Percentiles rank a stretch among this genome's conserved stretches.
phyloP scores from a whole-genome alignment of 805 yeast genomes.

The Myxozyma vanderwaltii region DNA sequence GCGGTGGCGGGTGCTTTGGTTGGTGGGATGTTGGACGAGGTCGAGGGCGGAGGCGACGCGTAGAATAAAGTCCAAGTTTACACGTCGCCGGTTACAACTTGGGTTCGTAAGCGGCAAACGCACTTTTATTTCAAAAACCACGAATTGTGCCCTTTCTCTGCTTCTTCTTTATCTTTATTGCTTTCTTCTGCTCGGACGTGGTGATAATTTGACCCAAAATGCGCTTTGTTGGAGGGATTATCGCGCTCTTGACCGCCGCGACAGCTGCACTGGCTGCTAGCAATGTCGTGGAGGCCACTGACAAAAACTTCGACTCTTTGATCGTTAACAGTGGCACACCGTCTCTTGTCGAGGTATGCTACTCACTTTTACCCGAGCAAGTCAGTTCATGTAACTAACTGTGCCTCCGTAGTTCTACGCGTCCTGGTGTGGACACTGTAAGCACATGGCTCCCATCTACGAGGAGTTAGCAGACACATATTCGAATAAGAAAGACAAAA shows the following conservation, averaged over 20 bases:
- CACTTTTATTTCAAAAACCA: too few species aligned
- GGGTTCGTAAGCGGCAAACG: too few species aligned
- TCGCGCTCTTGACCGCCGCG: slow-evolving; percentile 6
- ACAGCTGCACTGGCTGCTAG: slow-evolving; percentile 16
- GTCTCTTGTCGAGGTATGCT: slow-evolving; percentile 52
- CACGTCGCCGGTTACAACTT: neutral
- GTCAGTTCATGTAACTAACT: neutral
- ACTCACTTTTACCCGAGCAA: neutral
- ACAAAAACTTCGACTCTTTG: slow-evolving; percentile 53
- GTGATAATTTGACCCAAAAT: neutral
- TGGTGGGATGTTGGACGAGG: too few species aligned
- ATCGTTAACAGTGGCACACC: slow-evolving; percentile 56
- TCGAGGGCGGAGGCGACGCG: too few species aligned
- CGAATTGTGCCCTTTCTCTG: too few species aligned
- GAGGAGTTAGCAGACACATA: slow-evolving; percentile 62
- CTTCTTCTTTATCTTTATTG: neutral
- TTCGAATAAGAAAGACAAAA: slow-evolving; percentile 44
- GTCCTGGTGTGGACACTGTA: slow-evolving; percentile 84
- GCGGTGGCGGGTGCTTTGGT: too few species aligned
- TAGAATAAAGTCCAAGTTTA: neutral
- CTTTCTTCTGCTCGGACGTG: neutral
- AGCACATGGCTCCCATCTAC: slow-evolving; percentile 65
- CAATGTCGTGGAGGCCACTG: slow-evolving; percentile 49
- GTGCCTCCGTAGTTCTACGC: slow-evolving; percentile 54
- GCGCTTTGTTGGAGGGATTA: slow-evolving; percentile 1